Conservation (phyloP, 2,329 filamentous ascomycete genomes). For the Alternaria metachromatica region DNA sequence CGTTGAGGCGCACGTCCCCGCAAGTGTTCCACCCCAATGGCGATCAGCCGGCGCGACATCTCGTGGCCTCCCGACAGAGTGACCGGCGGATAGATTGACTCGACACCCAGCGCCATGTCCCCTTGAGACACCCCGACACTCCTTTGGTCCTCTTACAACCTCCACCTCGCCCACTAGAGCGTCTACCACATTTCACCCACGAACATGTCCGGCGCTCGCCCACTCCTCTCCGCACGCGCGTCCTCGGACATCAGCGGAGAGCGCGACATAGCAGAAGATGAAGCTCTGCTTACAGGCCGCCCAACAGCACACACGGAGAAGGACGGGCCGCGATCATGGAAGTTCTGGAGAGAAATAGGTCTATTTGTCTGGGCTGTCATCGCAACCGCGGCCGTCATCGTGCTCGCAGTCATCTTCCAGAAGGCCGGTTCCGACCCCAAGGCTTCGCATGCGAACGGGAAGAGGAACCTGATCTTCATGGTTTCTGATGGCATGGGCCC, state of each 20-base stretch:
- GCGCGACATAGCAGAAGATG: constrained; percentile 65
- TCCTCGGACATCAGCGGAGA: constrained; percentile 64
- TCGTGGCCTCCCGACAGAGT: constrained; percentile 6
- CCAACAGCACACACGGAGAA: constrained; percentile 35
- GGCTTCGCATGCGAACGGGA: constrained; percentile 59
- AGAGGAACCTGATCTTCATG: constrained; percentile 98
- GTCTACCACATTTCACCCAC: background rate
- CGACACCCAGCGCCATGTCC: constrained; percentile 5
- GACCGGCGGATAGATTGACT: background rate
- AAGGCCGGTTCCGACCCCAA: constrained; percentile 51
- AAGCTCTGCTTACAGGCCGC: constrained; percentile 67
- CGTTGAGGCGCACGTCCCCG: constrained; percentile 16
- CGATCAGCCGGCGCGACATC: constrained; percentile 22
- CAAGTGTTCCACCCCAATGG: constrained; percentile 8
- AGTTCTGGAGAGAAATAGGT: constrained; percentile 74
- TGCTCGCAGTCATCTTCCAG: constrained; percentile 83
- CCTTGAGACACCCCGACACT: constrained; percentile 7
- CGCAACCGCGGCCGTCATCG: constrained; percentile 78
- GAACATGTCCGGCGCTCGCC: constrained; percentile 56
- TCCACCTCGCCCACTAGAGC: background rate
- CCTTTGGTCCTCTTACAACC: constrained; percentile 9
- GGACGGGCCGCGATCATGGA: constrained; percentile 52
- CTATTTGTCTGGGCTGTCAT: constrained; percentile 83
- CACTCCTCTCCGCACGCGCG: constrained; percentile 61
- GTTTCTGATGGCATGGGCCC: constrained; percentile 99